Evolutionary conservation across 345 rosid species (phyloP).

Genomic region (Salix koriyanagi): DNA sequence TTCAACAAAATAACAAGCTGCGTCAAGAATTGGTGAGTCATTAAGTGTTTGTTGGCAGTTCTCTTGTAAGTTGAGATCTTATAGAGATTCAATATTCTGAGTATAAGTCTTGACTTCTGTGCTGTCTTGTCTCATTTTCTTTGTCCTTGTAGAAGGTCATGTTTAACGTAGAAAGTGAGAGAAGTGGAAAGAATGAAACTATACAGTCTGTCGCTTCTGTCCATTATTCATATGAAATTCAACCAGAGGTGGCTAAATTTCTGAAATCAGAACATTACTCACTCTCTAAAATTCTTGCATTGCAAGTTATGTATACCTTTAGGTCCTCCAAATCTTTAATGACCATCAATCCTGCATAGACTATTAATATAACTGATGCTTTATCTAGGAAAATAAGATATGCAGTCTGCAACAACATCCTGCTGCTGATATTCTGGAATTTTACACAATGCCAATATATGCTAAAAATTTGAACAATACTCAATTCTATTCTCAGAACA

Average conservation of each 20-base stretch:
- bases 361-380: too few species aligned
- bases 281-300: not conserved
- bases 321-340: not conserved
- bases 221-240: not conserved
- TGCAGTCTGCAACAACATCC: too few species aligned
- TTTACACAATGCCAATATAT: not conserved
- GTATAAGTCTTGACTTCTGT: not conserved
- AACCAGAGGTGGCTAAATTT: not conserved
- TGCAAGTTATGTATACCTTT: not conserved
- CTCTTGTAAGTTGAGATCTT: not conserved
- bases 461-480: not conserved
- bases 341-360: too few species aligned
- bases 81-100: not conserved
- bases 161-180: not conserved
- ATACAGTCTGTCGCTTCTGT: not conserved
- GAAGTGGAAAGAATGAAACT: not conserved
- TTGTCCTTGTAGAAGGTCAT: not conserved
- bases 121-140: not conserved
- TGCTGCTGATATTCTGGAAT: too few species aligned
- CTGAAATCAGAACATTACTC: not conserved
- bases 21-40: conserved; percentile 63
- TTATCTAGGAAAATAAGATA: too few species aligned
- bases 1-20: conserved; percentile 54
- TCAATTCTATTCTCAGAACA: not conserved
- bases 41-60: not conserved